phyloP scores from a whole-genome alignment of 1,139 yeast genomes.

The Nakaseomyces delphensis region DNA sequence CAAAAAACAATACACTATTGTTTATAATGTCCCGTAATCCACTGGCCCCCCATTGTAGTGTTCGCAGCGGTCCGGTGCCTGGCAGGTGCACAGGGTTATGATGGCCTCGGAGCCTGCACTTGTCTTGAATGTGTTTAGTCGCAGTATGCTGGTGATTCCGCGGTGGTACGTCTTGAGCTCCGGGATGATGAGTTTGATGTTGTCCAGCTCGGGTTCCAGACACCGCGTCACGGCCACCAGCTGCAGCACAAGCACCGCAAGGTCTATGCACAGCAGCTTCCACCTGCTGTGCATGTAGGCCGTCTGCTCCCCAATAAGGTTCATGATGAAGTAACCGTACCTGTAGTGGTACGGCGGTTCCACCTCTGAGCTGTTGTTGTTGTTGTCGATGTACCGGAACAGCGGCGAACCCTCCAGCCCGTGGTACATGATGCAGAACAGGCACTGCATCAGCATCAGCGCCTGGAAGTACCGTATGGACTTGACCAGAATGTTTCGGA shows the following conservation, averaged over 20 bases:
- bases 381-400: background rate
- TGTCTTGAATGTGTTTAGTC: background rate
- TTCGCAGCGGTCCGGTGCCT: background rate
- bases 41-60: background rate
- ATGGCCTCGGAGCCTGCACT: background rate
- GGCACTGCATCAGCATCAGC: background rate
- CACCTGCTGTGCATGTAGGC: background rate
- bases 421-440: constrained; percentile 6
- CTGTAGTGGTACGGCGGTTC: background rate
- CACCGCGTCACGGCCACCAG: background rate
- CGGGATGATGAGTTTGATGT: background rate
- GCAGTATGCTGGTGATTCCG: background rate
- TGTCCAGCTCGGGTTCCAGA: background rate
- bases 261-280: background rate
- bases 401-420: background rate
- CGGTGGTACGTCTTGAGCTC: background rate
- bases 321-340: constrained; percentile 1
- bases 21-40: background rate
- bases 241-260: background rate
- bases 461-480: constrained; percentile 6
- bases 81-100: background rate
- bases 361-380: background rate
- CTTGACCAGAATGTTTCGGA: constrained; percentile 3
- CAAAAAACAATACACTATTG: no score
- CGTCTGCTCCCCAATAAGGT: background rate